Percentiles rank a stretch among this genome's conserved stretches.
These are phyloP conservation scores for Neofusicoccum ribis DNA, from an alignment of 2,329 filamentous ascomycete genomes.

Conservation along the genomic window DNA sequence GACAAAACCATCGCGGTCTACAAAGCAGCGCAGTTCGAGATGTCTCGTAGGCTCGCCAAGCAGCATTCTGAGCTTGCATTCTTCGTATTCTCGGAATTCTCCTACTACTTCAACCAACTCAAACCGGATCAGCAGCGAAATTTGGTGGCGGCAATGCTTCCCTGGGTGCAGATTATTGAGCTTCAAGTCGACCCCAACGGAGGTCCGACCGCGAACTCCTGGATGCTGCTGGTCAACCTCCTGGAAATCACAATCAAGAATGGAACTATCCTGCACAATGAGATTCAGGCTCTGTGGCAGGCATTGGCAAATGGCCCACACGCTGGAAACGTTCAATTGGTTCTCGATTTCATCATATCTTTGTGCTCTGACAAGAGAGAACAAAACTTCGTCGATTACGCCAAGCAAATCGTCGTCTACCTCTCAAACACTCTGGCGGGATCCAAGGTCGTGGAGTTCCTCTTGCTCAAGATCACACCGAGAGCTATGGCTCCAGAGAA, in stretches of 20 bases:
- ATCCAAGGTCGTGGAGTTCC: constrained; percentile 89
- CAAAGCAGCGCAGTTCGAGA: constrained; percentile 95
- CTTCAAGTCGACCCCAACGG: constrained; percentile 89
- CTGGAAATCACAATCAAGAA: constrained; percentile 96
- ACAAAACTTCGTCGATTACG: constrained; percentile 97
- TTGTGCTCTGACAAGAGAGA: constrained; percentile 91
- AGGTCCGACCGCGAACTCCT: constrained; percentile 85
- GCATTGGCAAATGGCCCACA: constrained; percentile 91
- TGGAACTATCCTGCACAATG: constrained; percentile 84
- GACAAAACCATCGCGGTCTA: constrained; percentile 99
- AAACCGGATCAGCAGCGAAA: constrained; percentile 83
- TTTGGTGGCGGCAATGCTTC: constrained; percentile 88
- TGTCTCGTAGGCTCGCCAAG: constrained; percentile 84
- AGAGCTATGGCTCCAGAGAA: constrained; percentile 84
- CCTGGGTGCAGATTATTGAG: constrained; percentile 95
- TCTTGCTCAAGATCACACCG: constrained; percentile 85
- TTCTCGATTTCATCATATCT: constrained; percentile 94
- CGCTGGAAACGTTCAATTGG: constrained; percentile 88
- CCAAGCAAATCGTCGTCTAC: constrained; percentile 97
- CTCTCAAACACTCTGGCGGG: constrained; percentile 82
- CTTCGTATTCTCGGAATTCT: constrained; percentile 93
- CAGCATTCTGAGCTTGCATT: constrained; percentile 89
- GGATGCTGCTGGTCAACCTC: constrained; percentile 91
- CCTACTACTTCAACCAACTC: constrained; percentile 86
- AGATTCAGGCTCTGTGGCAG: constrained; percentile 97